These are phyloP conservation scores for Penstemon newberryi DNA, from an alignment of 257 asterid species.

Conservation along the genomic window DNA sequence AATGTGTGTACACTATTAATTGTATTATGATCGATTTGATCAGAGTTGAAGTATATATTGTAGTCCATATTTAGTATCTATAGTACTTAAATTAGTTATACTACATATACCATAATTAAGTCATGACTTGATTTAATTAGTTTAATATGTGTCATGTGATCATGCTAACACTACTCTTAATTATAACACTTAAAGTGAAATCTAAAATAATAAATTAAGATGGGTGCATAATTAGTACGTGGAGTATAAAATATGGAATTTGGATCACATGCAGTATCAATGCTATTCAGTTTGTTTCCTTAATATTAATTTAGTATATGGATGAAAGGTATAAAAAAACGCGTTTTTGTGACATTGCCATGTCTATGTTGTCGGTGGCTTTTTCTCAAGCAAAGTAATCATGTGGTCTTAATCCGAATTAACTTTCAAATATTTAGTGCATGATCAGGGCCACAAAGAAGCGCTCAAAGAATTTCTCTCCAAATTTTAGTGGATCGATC, in stretches of 20 bases:
- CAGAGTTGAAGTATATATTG: too few relatives aligned
- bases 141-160: too few relatives aligned
- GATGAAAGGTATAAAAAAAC: conserved; percentile 21
- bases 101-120: too few relatives aligned
- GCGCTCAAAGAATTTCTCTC: conserved; percentile 11
- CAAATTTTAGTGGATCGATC: conserved; percentile 15
- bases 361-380: conserved; percentile 30
- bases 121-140: too few relatives aligned
- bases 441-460: conserved; percentile 30
- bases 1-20: too few relatives aligned
- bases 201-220: neutral
- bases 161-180: too few relatives aligned
- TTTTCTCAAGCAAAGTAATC: conserved; percentile 26
- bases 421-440: conserved; percentile 29
- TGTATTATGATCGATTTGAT: too few relatives aligned
- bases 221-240: neutral
- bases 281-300: neutral
- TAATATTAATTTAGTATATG: neutral
- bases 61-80: too few relatives aligned
- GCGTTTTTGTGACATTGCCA: conserved; percentile 27
- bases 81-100: too few relatives aligned
- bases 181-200: neutral
- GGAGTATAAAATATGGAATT: neutral
- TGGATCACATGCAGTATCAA: too few relatives aligned
- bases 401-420: conserved; percentile 23